These are phyloP conservation scores for Plasmodium malariae DNA, from an alignment of 169 alveolate genomes.

Conservation along the genomic window DNA sequence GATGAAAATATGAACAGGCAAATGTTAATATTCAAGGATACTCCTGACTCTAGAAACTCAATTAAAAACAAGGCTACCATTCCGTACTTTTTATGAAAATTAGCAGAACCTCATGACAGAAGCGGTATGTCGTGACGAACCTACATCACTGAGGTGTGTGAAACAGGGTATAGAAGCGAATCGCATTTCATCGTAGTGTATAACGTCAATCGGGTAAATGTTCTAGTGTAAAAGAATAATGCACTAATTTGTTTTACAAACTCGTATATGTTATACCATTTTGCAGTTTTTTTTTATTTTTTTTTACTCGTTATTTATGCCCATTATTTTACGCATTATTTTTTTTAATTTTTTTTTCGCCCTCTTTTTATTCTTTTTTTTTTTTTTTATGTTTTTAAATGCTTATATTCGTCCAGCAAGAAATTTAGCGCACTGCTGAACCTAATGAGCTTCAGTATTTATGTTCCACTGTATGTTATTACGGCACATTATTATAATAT, in stretches of 20 bases:
- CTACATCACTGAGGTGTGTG: too few relatives aligned
- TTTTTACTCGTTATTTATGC: too few relatives aligned
- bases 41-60: constrained; percentile 70
- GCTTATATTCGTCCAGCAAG: background rate
- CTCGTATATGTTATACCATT: too few relatives aligned
- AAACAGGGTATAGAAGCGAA: too few relatives aligned
- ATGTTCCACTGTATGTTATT: too few relatives aligned
- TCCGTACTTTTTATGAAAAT: constrained; percentile 50
- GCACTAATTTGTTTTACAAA: too few relatives aligned
- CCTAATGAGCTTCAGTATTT: background rate
- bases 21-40: constrained; percentile 66
- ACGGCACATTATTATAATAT: too few relatives aligned
- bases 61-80: constrained; percentile 73
- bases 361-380: background rate
- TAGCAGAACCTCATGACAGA: too few relatives aligned
- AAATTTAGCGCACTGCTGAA: background rate
- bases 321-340: background rate
- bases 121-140: too few relatives aligned
- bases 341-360: background rate
- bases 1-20: constrained; percentile 92
- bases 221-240: too few relatives aligned
- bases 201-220: too few relatives aligned
- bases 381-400: background rate
- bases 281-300: background rate
- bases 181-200: too few relatives aligned